Base-by-base conservation (phyloP, 1,284 basidiomycete genomes). In the Megacollybia platyphylla region DNA sequence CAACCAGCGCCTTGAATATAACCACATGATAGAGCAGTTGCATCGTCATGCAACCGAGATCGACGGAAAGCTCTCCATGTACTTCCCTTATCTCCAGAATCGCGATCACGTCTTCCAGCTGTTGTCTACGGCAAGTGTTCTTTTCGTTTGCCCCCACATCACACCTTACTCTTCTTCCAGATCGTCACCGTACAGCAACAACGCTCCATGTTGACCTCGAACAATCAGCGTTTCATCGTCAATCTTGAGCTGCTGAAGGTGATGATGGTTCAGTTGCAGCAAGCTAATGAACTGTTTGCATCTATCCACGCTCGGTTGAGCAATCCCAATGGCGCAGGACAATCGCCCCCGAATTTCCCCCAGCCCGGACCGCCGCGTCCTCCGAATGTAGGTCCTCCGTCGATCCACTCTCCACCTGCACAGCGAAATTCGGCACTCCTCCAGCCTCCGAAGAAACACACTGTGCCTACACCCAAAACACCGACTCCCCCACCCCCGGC, bases 1-100 rank as follows among this genome's bases (percentile, higher is more conserved):
- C 3, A 69, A 72, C 0, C 73, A 76, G 46, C 64, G 71, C 31
- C 43, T 58, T 31, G 72, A 75, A 35, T 83, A 70, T 51, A 69
- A 65, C 40, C 52, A 52, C 17, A 37, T 68, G 3, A 60, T 84
- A 26, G 73, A 76, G 42, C 62, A 68, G 35, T 51, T 76, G 20
- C 56, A 57, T 50, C 68, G 63, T 40, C 51, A 61, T 35, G 60
- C 65, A 20, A 42, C 36, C 6, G 73, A 78, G 0, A 55, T 79
- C 15, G 70, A 79, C 3, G 35, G 41, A 30, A 74, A 68, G 48
- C 54, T 84, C n/a, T 60, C 63, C 0, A 56, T 73, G 56, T 65
- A 68, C 48, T 59, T 62, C 35, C 53, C 64, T 35, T 51, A 72
- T 37, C 51, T 70, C 40, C 71, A 65, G 50, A 64, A 60, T 30